Percentiles rank a stretch among this genome's conserved stretches.
These are phyloP conservation scores for Aristolochia californica DNA, from an alignment of 164 flowering plant genomes.

Conservation along the genomic window DNA sequence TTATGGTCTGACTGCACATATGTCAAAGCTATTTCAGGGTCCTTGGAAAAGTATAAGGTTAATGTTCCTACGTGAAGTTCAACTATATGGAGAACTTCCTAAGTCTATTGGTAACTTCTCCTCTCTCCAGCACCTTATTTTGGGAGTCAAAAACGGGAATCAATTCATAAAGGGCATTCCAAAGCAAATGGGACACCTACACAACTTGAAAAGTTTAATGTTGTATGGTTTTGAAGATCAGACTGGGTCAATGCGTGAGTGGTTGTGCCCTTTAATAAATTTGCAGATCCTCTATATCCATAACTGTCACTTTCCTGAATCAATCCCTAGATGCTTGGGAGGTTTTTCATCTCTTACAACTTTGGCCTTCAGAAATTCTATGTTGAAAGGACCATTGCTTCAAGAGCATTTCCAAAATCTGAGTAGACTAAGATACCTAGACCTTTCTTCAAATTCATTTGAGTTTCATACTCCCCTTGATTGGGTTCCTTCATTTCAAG, in stretches of 20 bases:
- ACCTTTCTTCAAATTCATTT: constrained; percentile 1
- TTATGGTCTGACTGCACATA: background rate
- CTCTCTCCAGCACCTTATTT: background rate
- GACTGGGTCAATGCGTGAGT: too few species aligned
- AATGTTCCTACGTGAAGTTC: background rate
- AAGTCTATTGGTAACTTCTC: background rate
- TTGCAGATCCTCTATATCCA: too few species aligned
- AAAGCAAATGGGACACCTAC: too few species aligned
- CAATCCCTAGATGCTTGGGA: too few species aligned
- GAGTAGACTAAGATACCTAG: background rate
- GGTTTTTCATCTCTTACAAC: too few species aligned
- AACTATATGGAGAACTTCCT: constrained; percentile 15
- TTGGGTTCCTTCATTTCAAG: constrained; percentile 25
- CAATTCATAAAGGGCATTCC: too few species aligned
- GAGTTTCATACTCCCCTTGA: constrained; percentile 5
- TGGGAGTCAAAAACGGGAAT: too few species aligned
- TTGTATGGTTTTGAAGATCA: too few species aligned
- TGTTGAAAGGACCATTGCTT: background rate
- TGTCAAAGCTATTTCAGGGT: background rate
- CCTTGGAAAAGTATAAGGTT: background rate
- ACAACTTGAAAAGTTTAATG: too few species aligned
- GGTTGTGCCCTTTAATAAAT: too few species aligned
- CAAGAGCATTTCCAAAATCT: background rate
- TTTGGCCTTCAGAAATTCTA: too few species aligned
- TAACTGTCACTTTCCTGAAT: too few species aligned